A percentile compares a stretch with the other conserved stretches of the same genome.
Conservation (phyloP, 2,329 filamentous ascomycete species). For the Venturia asperata region DNA sequence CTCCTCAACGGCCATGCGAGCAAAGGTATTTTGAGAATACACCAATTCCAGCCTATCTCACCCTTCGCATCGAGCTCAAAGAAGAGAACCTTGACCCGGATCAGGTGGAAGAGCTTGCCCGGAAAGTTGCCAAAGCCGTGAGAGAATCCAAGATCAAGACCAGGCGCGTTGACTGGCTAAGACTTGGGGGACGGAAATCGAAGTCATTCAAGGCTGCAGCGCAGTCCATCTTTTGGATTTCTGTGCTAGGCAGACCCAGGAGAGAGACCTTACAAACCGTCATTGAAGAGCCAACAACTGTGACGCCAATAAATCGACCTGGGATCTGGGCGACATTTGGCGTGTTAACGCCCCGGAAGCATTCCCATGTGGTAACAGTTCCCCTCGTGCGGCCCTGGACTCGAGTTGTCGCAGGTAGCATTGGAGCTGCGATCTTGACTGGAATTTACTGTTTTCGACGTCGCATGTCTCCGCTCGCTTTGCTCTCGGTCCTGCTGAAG, state of each 20-base stretch:
- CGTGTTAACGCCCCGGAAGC: background rate
- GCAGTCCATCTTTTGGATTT: background rate
- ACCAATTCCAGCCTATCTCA: constrained; percentile 1
- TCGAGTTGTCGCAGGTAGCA: background rate
- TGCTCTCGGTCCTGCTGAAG: background rate
- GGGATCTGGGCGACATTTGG: constrained; percentile 7
- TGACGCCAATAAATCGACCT: background rate
- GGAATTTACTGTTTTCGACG: background rate
- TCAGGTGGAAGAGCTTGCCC: constrained; percentile 15
- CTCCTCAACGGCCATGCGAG: background rate
- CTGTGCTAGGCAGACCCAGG: background rate
- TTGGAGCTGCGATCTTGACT: background rate
- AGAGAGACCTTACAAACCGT: background rate
- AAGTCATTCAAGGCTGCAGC: background rate
- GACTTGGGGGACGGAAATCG: background rate
- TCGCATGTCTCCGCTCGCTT: background rate
- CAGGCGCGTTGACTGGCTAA: constrained; percentile 3
- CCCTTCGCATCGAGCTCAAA: constrained; percentile 13
- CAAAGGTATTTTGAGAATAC: background rate
- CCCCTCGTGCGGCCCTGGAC: constrained; percentile 3
- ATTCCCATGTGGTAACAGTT: background rate
- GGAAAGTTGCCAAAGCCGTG: background rate
- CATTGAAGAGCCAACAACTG: background rate
- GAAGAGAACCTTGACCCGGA: background rate
- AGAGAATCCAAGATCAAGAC: background rate